phyloP scores from a whole-genome alignment of 371 early-diverging fungal species.

The Mucor circinelloides region DNA sequence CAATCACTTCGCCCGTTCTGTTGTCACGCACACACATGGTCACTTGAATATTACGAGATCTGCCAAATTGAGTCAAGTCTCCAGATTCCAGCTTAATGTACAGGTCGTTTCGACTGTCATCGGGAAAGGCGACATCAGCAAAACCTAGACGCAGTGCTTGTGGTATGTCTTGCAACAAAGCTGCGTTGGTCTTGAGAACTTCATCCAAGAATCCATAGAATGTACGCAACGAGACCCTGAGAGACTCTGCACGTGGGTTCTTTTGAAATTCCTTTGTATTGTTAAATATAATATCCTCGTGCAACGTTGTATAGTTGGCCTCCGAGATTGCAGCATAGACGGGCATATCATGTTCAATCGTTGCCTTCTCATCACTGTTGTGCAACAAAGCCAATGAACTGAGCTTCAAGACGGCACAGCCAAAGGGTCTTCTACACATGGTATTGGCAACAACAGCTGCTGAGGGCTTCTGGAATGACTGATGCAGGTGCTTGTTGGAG shows the following conservation, averaged over 20 bases:
- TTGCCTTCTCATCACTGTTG: constrained; percentile 4
- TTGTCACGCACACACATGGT: constrained; percentile 62
- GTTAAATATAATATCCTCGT: constrained; percentile 63
- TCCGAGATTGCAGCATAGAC: constrained; percentile 62
- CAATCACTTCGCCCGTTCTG: constrained; percentile 57
- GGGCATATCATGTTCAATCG: constrained; percentile 55
- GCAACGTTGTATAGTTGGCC: constrained; percentile 53
- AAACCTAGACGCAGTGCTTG: constrained; percentile 64
- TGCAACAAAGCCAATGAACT: constrained; percentile 36
- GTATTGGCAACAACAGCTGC: background rate
- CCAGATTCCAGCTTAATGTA: constrained; percentile 68
- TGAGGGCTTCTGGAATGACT: background rate
- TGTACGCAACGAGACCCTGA: constrained; percentile 56
- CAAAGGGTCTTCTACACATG: constrained; percentile 62
- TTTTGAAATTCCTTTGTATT: constrained; percentile 53
- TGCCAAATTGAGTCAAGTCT: constrained; percentile 61
- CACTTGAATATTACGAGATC: constrained; percentile 65
- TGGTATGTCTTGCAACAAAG: constrained; percentile 49
- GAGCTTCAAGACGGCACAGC: constrained; percentile 65
- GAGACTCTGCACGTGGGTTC: constrained; percentile 53
- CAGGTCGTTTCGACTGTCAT: constrained; percentile 63
- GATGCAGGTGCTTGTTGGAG: constrained; percentile 7
- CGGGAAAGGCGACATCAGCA: constrained; percentile 69
- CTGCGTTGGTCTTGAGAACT: constrained; percentile 52
- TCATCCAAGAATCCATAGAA: constrained; percentile 53